Evolutionary conservation across 2,329 filamentous ascomycete species (phyloP), one percentile per base, ranked within the genome.

Genomic region (Alternaria dauci): DNA sequence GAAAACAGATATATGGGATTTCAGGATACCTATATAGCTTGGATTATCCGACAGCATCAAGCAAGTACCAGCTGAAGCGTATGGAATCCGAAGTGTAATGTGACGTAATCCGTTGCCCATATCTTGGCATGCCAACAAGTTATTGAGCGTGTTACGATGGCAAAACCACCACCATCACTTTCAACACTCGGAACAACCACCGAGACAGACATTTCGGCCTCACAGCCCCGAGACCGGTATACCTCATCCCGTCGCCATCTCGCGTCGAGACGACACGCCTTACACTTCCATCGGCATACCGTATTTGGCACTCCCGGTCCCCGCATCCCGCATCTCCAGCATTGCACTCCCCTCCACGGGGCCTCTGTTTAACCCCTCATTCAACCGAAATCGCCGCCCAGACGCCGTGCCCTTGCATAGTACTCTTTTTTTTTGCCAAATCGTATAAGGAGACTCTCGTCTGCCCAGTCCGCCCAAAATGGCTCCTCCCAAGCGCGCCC

Each of bases 401-500:
- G 23, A 25, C 42, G 23, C 42, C 43, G 34, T 43, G 41, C 25
- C n/a, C 28, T 34, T 30, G 39, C 51, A 41, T 16, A 42, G 11
- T 20, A 25, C 28, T 25, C 20, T 34, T 39, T 11, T 25, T 14
- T 34, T 39, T 11, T 25, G 25, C 16, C 26, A 14, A 50, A 30
- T 25, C 43, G 4, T 32, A 46, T 64, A 55, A 68, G 70, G 70
- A 57, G 59, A 4, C 59, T 46, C 52, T 36, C 51, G 43, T 42
- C 43, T 25, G 42, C 41, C 42, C 25, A 8, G 64, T 42, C 30
- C 36, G 18, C 34, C 53, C 23, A 52, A 54, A 59, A 72, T 71
- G 70, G 55, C 63, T 48, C 59, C 69, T 30, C 69, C 71, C 9
- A 76, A 76, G 52, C 73, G 75, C 59, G 70, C 73, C 4, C 55